These are phyloP conservation scores for Chrysosporium queenslandicum DNA, from an alignment of 2,329 filamentous ascomycete species.

Conservation along the genomic window DNA sequence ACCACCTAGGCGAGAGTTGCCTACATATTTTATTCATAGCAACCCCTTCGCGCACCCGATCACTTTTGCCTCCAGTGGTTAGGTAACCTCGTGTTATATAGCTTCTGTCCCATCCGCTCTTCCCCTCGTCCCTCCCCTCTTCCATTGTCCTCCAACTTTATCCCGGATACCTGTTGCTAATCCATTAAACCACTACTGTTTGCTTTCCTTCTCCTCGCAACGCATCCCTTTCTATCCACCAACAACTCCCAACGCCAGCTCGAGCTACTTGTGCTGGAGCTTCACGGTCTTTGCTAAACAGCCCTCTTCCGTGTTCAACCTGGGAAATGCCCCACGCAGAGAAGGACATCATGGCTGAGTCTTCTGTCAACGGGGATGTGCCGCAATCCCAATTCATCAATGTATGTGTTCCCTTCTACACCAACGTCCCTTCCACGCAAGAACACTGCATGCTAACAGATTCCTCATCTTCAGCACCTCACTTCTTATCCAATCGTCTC, in stretches of 20 bases:
- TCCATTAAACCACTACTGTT: too few relatives aligned
- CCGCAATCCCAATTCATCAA: conserved; percentile 40
- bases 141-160: not conserved
- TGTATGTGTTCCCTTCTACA: conserved; percentile 36
- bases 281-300: too few relatives aligned
- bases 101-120: not conserved
- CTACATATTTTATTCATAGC: too few relatives aligned
- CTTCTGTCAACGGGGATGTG: conserved; percentile 43
- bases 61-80: not conserved
- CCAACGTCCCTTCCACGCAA: conserved; percentile 23
- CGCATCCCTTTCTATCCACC: too few relatives aligned
- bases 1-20: too few relatives aligned
- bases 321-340: conserved; percentile 12
- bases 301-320: too few relatives aligned
- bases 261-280: too few relatives aligned
- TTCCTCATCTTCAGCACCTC: conserved; percentile 55
- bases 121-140: not conserved
- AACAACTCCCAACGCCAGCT: too few relatives aligned
- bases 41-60: not conserved
- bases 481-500: conserved; percentile 72
- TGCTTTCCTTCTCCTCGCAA: too few relatives aligned
- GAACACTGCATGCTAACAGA: not conserved
- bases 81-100: not conserved
- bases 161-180: too few relatives aligned
- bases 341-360: conserved; percentile 37